Conservation (phyloP, 495 filamentous ascomycete species). For the Penicillium robsamsonii region DNA sequence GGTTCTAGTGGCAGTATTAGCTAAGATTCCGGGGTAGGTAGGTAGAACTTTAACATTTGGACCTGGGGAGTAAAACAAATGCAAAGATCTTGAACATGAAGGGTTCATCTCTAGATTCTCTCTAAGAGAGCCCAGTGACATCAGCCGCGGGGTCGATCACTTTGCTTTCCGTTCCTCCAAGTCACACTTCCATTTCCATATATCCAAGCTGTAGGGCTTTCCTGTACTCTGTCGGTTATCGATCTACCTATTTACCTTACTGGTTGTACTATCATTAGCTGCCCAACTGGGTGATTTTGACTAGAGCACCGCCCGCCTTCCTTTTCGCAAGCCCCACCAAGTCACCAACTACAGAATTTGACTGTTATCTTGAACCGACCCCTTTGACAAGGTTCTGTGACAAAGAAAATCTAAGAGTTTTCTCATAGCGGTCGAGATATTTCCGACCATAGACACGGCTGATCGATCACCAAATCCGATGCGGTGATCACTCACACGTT, state of each 20-base stretch:
- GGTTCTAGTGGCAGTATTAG: background rate
- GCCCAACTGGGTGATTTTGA: background rate
- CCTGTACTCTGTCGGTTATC: no score
- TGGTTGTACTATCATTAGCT: background rate
- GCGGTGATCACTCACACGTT: constrained; percentile 3
- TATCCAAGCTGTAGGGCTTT: background rate
- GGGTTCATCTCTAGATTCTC: background rate
- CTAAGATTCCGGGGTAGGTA: background rate
- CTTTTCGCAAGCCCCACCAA: background rate
- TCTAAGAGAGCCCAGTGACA: constrained; percentile 15
- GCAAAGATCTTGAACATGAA: background rate
- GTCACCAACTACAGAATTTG: background rate
- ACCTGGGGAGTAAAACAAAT: background rate
- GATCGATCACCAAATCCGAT: constrained; percentile 1
- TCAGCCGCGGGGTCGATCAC: constrained; percentile 25
- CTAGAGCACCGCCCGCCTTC: background rate
- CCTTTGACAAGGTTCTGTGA: background rate
- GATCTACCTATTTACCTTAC: background rate
- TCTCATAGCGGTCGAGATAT: background rate
- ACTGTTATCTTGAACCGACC: background rate
- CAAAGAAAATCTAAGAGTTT: background rate
- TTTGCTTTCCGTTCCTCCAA: constrained; percentile 3
- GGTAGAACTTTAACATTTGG: background rate
- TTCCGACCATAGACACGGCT: background rate
- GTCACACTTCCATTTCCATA: background rate